phyloP scores from a whole-genome alignment of 2,329 filamentous ascomycete genomes.

The Paradendryphiella salina region DNA sequence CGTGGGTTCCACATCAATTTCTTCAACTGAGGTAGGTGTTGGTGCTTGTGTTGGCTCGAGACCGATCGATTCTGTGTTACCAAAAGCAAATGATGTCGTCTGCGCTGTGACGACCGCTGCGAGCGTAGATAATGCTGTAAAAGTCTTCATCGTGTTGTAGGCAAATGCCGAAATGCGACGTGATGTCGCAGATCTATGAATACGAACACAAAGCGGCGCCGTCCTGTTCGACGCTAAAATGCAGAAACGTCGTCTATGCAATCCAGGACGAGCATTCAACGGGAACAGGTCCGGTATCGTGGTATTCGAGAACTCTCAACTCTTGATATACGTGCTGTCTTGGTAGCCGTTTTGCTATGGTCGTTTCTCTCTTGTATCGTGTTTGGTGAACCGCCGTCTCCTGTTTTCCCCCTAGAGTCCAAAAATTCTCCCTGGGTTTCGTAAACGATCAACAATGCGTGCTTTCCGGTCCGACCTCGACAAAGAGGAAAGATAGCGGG shows the following conservation, averaged over 20 bases:
- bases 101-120: slow-evolving; percentile 7
- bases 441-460: background rate
- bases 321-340: background rate
- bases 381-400: background rate
- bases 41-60: slow-evolving; percentile 8
- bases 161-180: background rate
- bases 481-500: background rate
- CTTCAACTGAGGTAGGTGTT: slow-evolving; percentile 21
- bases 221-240: background rate
- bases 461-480: background rate
- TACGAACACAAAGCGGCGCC: background rate
- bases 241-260: background rate
- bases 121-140: slow-evolving; percentile 4
- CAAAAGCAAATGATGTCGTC: slow-evolving; percentile 6
- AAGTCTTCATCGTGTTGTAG: slow-evolving; percentile 6
- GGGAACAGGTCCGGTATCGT: background rate
- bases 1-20: slow-evolving; percentile 31
- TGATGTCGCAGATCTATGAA: background rate
- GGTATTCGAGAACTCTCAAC: background rate
- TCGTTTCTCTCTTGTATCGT: background rate
- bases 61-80: slow-evolving; percentile 11
- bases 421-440: background rate
- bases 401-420: background rate
- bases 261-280: background rate
- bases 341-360: background rate